Conservation (phyloP, 768 basidiomycete genomes). For the Amanita rubescens region DNA sequence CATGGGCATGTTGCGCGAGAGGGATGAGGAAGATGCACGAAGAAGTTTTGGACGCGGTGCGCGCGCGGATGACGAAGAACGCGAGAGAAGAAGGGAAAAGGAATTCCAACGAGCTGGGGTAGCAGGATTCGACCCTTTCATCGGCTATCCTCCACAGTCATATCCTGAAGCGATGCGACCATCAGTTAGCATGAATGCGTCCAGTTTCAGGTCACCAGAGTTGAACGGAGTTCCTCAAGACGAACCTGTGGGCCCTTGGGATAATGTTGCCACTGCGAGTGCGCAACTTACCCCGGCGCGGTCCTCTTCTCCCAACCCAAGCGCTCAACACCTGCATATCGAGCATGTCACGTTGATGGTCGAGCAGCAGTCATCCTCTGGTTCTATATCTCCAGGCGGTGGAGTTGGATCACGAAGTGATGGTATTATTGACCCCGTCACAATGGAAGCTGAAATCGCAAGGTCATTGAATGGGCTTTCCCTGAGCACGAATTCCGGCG, state of each 20-base stretch:
- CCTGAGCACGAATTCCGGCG: slow-evolving; percentile 46
- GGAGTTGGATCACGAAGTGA: slow-evolving; percentile 19
- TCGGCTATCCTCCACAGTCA: slow-evolving; percentile 39
- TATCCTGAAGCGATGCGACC: slow-evolving; percentile 2
- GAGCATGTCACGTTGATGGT: neutral
- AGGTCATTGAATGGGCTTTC: slow-evolving; percentile 42
- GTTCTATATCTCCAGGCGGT: slow-evolving; percentile 27
- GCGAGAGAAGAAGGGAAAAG: slow-evolving; percentile 44
- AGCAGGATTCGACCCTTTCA: slow-evolving; percentile 72
- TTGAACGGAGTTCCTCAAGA: slow-evolving; percentile 16
- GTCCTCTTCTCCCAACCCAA: slow-evolving; percentile 9
- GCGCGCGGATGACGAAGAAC: slow-evolving; percentile 54
- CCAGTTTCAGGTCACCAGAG: neutral
- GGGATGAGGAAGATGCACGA: slow-evolving; percentile 43
- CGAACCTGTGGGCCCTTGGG: slow-evolving; percentile 39
- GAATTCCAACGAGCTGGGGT: slow-evolving; percentile 37
- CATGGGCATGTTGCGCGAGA: slow-evolving; percentile 16
- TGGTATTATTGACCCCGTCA: slow-evolving; percentile 13
- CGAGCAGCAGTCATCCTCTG: slow-evolving; percentile 15
- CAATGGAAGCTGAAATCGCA: slow-evolving; percentile 21
- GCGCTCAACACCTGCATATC: neutral
- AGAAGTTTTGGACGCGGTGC: slow-evolving; percentile 43
- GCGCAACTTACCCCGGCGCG: slow-evolving; percentile 30
- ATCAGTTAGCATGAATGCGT: neutral
- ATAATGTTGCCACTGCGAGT: slow-evolving; percentile 16